Conservation (phyloP, 306 rosid species). For the Pyrus bretschneideri region DNA sequence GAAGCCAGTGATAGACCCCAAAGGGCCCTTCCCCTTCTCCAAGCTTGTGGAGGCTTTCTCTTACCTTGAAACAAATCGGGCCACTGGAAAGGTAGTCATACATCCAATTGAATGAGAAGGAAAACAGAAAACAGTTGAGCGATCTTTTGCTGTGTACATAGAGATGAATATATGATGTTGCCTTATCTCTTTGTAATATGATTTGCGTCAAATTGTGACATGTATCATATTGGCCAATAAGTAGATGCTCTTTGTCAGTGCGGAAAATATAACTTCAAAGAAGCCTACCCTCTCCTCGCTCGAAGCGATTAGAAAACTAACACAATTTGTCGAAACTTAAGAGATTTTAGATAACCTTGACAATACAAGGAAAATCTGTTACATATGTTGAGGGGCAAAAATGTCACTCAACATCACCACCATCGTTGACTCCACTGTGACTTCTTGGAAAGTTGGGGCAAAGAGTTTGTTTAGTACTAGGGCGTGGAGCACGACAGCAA, state of each 20-base stretch:
- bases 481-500: too few species aligned
- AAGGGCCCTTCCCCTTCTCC: constrained; percentile 71
- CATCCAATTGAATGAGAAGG: constrained; percentile 64
- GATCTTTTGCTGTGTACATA: constrained; percentile 28
- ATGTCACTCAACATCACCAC: too few species aligned
- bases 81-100: constrained; percentile 75
- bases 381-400: too few species aligned
- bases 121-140: background rate
- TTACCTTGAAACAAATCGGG: constrained; percentile 68
- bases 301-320: background rate
- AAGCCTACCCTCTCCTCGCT: background rate
- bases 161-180: background rate
- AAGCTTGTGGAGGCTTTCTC: constrained; percentile 92
- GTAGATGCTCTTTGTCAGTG: background rate
- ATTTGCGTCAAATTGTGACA: too few species aligned
- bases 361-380: too few species aligned
- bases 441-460: too few species aligned
- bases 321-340: background rate
- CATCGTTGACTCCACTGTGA: too few species aligned
- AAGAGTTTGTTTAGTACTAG: too few species aligned
- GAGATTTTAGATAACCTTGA: background rate
- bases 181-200: background rate
- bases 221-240: background rate
- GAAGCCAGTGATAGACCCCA: constrained; percentile 75
- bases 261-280: background rate